Conservation (phyloP, 2,329 filamentous ascomycete genomes). For the Sporothrix brasiliensis region DNA sequence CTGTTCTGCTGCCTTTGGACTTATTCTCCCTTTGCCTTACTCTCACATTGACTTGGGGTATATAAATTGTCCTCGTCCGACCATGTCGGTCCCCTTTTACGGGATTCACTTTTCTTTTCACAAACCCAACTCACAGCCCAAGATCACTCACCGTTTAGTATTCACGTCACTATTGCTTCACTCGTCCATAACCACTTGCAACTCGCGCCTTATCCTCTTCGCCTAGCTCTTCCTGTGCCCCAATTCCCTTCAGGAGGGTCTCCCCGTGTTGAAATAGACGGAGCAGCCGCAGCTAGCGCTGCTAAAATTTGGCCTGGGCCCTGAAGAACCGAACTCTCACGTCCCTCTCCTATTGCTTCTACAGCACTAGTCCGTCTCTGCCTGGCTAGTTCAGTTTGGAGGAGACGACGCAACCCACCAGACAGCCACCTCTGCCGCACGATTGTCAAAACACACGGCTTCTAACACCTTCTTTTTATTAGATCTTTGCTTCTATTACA, state of each 20-base stretch:
- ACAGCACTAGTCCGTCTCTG: too few relatives aligned
- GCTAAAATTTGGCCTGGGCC: background rate
- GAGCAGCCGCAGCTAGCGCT: constrained; percentile 21
- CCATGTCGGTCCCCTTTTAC: background rate
- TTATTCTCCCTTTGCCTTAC: background rate
- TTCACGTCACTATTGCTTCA: background rate
- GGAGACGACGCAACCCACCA: background rate
- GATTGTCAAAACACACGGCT: background rate
- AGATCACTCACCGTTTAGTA: too few relatives aligned
- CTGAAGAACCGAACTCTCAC: background rate
- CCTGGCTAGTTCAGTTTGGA: background rate
- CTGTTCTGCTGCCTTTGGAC: background rate
- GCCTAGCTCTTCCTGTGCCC: background rate
- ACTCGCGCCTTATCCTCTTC: background rate
- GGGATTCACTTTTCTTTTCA: background rate
- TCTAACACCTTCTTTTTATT: background rate
- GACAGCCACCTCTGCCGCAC: background rate
- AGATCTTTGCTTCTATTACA: background rate
- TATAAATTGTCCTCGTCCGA: background rate
- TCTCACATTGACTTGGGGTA: background rate
- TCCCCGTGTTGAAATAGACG: background rate
- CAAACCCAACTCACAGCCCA: background rate
- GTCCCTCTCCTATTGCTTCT: background rate
- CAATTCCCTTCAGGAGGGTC: background rate
- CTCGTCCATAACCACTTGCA: background rate